phyloP scores from a whole-genome alignment of 2,329 filamentous ascomycete species.

The Sporothrix schenckii region DNA sequence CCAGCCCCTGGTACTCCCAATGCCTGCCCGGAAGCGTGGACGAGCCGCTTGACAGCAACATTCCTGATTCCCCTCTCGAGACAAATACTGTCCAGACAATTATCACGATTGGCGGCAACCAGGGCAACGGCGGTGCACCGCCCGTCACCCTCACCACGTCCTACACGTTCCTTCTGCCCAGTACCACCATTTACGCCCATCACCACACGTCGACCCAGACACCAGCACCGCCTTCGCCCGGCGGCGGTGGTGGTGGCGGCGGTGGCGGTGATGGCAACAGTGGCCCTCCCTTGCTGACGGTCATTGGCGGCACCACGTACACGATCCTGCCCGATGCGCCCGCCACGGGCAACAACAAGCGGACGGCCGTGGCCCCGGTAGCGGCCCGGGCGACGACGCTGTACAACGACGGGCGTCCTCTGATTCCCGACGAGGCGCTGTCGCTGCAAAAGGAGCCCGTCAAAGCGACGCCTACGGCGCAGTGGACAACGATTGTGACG shows the following conservation, averaged over 20 bases:
- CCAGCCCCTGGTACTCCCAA: slow-evolving; percentile 33
- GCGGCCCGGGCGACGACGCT: slow-evolving; percentile 9
- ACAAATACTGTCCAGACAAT: slow-evolving; percentile 30
- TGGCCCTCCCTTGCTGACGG: slow-evolving; percentile 2
- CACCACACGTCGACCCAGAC: slow-evolving; percentile 7
- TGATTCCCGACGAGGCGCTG: background rate
- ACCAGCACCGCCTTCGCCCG: background rate
- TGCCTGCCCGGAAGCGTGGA: slow-evolving; percentile 29
- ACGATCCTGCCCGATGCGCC: slow-evolving; percentile 27
- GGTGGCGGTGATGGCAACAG: background rate
- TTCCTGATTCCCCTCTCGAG: slow-evolving; percentile 29
- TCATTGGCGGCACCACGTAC: slow-evolving; percentile 28
- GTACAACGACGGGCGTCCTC: slow-evolving; percentile 5
- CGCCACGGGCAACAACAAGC: slow-evolving; percentile 21
- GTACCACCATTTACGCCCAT: slow-evolving; percentile 26
- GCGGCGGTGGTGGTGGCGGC: background rate
- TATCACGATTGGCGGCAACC: slow-evolving; percentile 25
- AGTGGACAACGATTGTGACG: slow-evolving; percentile 27
- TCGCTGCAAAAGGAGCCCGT: background rate
- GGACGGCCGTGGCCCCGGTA: background rate
- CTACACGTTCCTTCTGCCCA: slow-evolving; percentile 28
- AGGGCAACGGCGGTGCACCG: slow-evolving; percentile 9
- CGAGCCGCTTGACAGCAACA: slow-evolving; percentile 21
- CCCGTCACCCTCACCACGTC: slow-evolving; percentile 31
- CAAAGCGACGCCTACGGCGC: slow-evolving; percentile 12